These are phyloP conservation scores for Alternaria solani DNA, from an alignment of 2,329 filamentous ascomycete genomes.

Conservation along the genomic window DNA sequence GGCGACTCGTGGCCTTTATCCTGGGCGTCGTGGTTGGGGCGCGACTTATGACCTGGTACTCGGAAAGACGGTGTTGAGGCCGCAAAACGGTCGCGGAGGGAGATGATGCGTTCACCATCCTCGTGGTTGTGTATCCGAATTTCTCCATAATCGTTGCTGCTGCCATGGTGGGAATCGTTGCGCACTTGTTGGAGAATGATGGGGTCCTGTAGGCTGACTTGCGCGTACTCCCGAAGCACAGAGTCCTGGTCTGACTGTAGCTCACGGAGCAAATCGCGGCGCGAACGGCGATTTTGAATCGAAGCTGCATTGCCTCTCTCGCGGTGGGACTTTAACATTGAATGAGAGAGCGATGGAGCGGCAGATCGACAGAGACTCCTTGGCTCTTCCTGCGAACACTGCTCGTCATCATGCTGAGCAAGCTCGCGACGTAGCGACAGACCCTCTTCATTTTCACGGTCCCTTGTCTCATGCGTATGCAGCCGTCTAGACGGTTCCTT, in stretches of 20 bases:
- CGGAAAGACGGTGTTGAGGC: neutral
- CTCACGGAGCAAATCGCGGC: constrained; percentile 5
- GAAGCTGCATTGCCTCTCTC: neutral
- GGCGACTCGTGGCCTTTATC: neutral
- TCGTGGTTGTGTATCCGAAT: neutral
- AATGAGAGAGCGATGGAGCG: constrained; percentile 4
- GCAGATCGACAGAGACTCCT: neutral
- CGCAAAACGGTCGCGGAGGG: neutral
- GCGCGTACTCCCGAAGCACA: constrained; percentile 7
- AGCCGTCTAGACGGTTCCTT: neutral
- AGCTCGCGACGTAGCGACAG: neutral
- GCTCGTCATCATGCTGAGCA: neutral
- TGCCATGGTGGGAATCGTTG: neutral
- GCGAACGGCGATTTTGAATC: neutral
- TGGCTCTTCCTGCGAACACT: neutral
- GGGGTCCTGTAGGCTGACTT: neutral
- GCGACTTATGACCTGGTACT: neutral
- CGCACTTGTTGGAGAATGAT: neutral
- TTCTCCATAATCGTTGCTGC: neutral
- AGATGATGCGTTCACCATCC: neutral
- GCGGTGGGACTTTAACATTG: neutral
- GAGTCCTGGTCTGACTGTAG: constrained; percentile 9
- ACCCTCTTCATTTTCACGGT: neutral
- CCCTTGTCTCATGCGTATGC: neutral
- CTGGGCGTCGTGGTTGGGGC: neutral